Evolutionary conservation across 352 stramenopile species (phyloP).

Genomic region (Thalassiosira ordinaria): DNA sequence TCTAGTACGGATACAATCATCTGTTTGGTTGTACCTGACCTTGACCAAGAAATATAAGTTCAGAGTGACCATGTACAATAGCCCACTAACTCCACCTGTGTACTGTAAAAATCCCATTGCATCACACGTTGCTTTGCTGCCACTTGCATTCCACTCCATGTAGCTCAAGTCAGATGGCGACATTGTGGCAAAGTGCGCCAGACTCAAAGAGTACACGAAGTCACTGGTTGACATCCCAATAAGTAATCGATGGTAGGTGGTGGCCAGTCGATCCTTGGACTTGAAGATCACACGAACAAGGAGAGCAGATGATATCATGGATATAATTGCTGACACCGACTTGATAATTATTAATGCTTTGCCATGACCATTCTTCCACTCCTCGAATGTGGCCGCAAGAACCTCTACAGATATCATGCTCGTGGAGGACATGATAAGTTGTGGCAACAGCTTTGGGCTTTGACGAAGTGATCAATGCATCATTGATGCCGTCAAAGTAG

Average conservation of each 20-base stretch:
- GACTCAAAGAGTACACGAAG: constrained; percentile 22
- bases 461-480: no score
- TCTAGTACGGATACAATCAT: constrained; percentile 8
- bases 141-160: constrained; percentile 21
- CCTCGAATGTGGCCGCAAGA: no score
- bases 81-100: background rate
- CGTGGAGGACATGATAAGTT: no score
- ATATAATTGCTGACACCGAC: constrained; percentile 14
- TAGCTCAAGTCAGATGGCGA: constrained; percentile 18
- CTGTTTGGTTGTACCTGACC: constrained; percentile 21
- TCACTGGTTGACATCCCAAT: constrained; percentile 26
- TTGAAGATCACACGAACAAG: constrained; percentile 12
- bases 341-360: constrained; percentile 1
- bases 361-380: background rate
- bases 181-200: constrained; percentile 1
- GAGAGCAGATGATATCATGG: constrained; percentile 11
- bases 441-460: no score
- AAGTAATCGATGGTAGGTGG: constrained; percentile 16
- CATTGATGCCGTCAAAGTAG: no score
- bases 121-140: constrained; percentile 22
- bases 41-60: constrained; percentile 16
- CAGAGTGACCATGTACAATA: constrained; percentile 12
- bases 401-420: no score
- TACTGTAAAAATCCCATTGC: constrained; percentile 5
- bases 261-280: background rate